Base-by-base conservation (phyloP, 2,329 filamentous ascomycete genomes). In the Exserohilum turcica region DNA sequence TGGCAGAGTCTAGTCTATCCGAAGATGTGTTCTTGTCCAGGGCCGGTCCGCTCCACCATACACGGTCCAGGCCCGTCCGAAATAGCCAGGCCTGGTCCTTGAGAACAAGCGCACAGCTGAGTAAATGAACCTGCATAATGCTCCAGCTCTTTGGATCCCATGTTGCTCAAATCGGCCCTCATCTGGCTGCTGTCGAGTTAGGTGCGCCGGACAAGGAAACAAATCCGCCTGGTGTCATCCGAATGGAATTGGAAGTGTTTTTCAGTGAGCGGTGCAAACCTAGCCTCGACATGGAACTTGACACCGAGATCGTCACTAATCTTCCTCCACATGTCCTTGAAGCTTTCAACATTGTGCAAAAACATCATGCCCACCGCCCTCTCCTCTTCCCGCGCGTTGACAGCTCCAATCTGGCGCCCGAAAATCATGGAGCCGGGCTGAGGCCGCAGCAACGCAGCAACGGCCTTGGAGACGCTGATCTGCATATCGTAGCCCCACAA, bases 341-440 rank as follows among this genome's bases (percentile, higher is more conserved):
- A 73, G 8, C 65, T 74, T 39, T 66, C 61, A 0, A 63, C 56
- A 35, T 74, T 70, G 32, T 79, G 76, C 36, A 52, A 65, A 54
- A 57, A 73, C 57, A 68, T 67, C 13, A 32, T 62, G 12, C 52
- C 57, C 10, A 54, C 55, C 21, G 57, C 53, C 46, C 51, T 57
- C 2, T 47, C 57, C 19, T 58, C 49, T 35, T 69, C 61, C 6
- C 43, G 61, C 3, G 68, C 56, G 10, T 60, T 57, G 3, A 59
- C 39, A 7, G 65, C 48, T 28, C 82, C 80, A 27, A 82, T 74
- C 28, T 85, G 82, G 10, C 79, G 75, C 28, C 83, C 82, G 46
- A 83, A 78, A 27, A 85, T 78, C 61, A 82, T 74, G 8, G 77
- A 78, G 1, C 77, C 77, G 0, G 76, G 72, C 59, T 77, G 74